Conservation (phyloP, 75 land plant species). For the Pinus tabuliformis region DNA sequence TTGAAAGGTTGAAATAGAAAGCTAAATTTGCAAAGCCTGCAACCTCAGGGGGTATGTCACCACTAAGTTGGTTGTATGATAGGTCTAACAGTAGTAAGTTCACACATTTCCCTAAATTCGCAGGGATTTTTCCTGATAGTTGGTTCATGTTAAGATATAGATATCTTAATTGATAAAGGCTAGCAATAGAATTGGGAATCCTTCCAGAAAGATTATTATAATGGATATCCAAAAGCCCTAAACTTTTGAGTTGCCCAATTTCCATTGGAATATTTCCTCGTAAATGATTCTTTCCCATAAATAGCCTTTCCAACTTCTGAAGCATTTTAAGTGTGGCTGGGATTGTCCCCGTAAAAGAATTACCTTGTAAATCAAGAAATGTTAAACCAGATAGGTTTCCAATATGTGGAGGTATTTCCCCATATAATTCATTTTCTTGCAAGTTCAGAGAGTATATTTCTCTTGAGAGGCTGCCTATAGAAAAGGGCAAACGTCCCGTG, state of each 20-base stretch:
- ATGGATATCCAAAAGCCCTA: background rate
- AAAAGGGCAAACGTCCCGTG: background rate
- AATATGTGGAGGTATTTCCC: background rate
- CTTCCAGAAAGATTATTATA: background rate
- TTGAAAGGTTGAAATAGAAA: slow-evolving; percentile 40
- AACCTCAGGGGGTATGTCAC: background rate
- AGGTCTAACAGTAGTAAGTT: background rate
- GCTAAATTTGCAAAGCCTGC: slow-evolving; percentile 36
- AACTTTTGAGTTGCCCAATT: slow-evolving; percentile 5
- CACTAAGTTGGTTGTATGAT: background rate
- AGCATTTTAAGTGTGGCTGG: background rate
- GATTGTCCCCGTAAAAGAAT: background rate
- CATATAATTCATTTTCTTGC: background rate
- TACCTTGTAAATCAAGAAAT: background rate
- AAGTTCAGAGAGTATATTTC: background rate
- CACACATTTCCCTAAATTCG: background rate
- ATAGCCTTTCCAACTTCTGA: background rate
- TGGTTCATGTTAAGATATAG: background rate
- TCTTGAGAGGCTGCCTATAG: background rate
- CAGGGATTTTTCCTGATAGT: background rate
- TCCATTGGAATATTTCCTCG: slow-evolving; percentile 50
- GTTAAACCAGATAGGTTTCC: background rate
- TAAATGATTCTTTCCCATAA: slow-evolving; percentile 33
- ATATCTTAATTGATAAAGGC: background rate
- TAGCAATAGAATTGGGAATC: background rate